Conservation (phyloP, 495 filamentous ascomycete genomes). For the Xylaria palmicola region DNA sequence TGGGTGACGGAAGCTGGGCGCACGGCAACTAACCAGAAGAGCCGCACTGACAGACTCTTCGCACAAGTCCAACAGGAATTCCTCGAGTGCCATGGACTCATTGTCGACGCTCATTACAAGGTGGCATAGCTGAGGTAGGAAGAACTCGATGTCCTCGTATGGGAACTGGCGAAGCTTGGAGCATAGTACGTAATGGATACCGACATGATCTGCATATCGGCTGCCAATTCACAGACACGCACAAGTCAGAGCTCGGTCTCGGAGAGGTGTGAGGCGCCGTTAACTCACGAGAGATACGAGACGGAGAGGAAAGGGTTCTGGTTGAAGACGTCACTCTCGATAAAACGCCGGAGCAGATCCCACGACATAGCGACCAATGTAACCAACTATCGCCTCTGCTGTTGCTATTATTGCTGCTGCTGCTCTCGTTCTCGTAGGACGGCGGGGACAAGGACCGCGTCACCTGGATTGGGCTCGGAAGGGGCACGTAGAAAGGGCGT, state of each 20-base stretch:
- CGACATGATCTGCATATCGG: slow-evolving; percentile 78
- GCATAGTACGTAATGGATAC: slow-evolving; percentile 77
- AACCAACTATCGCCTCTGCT: neutral
- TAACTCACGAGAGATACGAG: slow-evolving; percentile 71
- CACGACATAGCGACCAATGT: slow-evolving; percentile 44
- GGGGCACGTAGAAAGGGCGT: slow-evolving; percentile 14
- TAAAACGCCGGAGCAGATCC: slow-evolving; percentile 72
- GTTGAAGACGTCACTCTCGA: slow-evolving; percentile 81
- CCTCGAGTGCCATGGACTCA: slow-evolving; percentile 80
- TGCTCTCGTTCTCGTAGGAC: slow-evolving; percentile 10
- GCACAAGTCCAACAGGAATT: slow-evolving; percentile 76
- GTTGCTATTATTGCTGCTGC: neutral
- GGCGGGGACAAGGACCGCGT: slow-evolving; percentile 14
- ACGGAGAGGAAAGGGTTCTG: slow-evolving; percentile 76
- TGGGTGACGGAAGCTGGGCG: neutral
- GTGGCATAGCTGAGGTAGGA: slow-evolving; percentile 77
- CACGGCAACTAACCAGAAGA: slow-evolving; percentile 57
- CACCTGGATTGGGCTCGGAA: slow-evolving; percentile 17
- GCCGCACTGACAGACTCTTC: slow-evolving; percentile 77
- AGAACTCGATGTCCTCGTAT: slow-evolving; percentile 83
- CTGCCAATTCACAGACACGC: slow-evolving; percentile 47
- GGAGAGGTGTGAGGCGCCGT: slow-evolving; percentile 10
- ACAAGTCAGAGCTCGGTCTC: slow-evolving; percentile 17
- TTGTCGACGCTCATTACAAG: slow-evolving; percentile 76
- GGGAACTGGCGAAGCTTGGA: slow-evolving; percentile 76